A percentile compares a stretch with the other conserved stretches of the same genome.
These are phyloP conservation scores for Cenchrus purpureus DNA, from an alignment of 176 grass and related monocot species.

Conservation along the genomic window DNA sequence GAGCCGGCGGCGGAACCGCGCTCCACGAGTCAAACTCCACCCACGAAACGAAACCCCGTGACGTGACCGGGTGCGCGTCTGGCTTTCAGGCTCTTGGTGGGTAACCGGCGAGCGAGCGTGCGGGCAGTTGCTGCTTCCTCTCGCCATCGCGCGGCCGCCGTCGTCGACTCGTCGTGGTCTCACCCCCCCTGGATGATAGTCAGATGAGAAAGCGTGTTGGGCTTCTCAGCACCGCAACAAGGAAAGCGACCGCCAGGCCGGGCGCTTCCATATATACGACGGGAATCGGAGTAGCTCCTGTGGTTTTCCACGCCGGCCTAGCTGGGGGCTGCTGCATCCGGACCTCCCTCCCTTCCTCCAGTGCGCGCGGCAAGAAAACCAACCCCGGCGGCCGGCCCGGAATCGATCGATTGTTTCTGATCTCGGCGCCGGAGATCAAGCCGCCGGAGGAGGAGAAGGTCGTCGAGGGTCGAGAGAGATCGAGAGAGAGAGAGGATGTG, in stretches of 20 bases:
- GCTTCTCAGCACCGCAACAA: not conserved
- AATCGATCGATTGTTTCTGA: not conserved
- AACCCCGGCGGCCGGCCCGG: conserved; percentile 1
- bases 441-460: not conserved
- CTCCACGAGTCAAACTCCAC: conserved; percentile 14
- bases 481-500: too few relatives aligned
- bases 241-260: conserved; percentile 30
- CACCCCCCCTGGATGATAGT: too few relatives aligned
- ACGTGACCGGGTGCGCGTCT: too few relatives aligned
- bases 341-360: not conserved
- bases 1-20: too few relatives aligned
- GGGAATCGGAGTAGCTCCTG: not conserved
- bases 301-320: too few relatives aligned
- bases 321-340: too few relatives aligned
- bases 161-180: too few relatives aligned
- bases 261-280: conserved; percentile 15
- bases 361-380: not conserved
- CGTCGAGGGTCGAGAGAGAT: not conserved
- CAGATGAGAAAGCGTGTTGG: conserved; percentile 37
- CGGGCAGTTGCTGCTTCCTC: not conserved
- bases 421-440: not conserved
- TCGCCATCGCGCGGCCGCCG: too few relatives aligned
- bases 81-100: too few relatives aligned
- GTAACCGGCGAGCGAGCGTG: not conserved
- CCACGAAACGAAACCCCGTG: too few relatives aligned